phyloP scores from a whole-genome alignment of 2,329 filamentous ascomycete genomes.

The Claviceps fusiformis region DNA sequence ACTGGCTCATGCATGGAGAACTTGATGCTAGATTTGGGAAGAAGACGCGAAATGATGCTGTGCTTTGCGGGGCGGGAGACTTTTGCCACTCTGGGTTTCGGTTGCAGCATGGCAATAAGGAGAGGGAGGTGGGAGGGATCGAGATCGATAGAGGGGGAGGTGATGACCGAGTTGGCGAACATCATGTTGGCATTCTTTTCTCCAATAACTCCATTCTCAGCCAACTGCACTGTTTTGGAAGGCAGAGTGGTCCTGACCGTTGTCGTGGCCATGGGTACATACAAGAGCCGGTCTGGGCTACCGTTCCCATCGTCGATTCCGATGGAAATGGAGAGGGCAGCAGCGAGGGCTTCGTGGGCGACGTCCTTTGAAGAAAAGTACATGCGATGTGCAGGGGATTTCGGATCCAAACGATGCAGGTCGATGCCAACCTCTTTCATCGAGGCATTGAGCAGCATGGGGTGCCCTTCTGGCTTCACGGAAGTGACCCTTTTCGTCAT shows the following conservation, averaged over 20 bases:
- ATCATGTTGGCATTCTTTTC: conserved; percentile 93
- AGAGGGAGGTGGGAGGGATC: conserved; percentile 85
- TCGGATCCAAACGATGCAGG: conserved; percentile 77
- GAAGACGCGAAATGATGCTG: conserved; percentile 69
- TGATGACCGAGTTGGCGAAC: conserved; percentile 91
- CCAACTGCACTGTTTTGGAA: conserved; percentile 80
- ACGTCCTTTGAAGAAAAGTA: conserved; percentile 90
- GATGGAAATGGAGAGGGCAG: conserved; percentile 82
- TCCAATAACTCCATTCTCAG: conserved; percentile 54
- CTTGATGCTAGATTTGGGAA: conserved; percentile 90
- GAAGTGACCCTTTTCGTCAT: conserved; percentile 67
- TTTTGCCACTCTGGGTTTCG: conserved; percentile 25
- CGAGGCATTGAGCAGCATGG: conserved; percentile 71
- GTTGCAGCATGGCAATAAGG: conserved; percentile 60
- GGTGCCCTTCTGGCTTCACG: conserved; percentile 51
- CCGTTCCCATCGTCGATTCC: conserved; percentile 83
- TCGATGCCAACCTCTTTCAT: conserved; percentile 97
- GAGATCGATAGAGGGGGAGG: conserved; percentile 85
- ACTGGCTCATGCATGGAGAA: conserved; percentile 96
- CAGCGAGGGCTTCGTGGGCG: conserved; percentile 85
- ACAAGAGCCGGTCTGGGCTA: conserved; percentile 74
- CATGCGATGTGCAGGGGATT: conserved; percentile 92
- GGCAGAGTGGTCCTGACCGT: conserved; percentile 88
- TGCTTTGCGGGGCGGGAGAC: conserved; percentile 37
- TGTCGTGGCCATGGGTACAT: conserved; percentile 94